These are phyloP conservation scores for Coemansia sp. DNA, from an alignment of 192 early-diverging fungal genomes.

Conservation along the genomic window DNA sequence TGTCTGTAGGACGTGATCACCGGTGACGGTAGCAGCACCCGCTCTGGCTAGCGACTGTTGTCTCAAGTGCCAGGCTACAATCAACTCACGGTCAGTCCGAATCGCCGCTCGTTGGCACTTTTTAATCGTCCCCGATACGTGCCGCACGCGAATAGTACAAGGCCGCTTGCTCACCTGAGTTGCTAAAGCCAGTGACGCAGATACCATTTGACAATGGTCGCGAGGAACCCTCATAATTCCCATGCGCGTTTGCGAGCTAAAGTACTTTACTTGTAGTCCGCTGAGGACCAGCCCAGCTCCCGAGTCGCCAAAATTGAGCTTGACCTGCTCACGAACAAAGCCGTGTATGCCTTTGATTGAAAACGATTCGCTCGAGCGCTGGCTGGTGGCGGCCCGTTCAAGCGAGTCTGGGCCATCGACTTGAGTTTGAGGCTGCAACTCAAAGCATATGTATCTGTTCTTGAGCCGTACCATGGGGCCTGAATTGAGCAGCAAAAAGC, in stretches of 20 bases:
- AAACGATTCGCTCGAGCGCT: background rate
- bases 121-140: slow-evolving; percentile 49
- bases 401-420: background rate
- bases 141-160: slow-evolving; percentile 29
- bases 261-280: slow-evolving; percentile 43
- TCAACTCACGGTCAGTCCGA: slow-evolving; percentile 32
- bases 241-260: slow-evolving; percentile 28
- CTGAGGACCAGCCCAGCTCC: slow-evolving; percentile 29
- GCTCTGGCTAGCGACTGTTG: slow-evolving; percentile 18
- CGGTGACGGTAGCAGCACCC: background rate
- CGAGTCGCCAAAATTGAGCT: slow-evolving; percentile 39
- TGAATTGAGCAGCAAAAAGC: background rate
- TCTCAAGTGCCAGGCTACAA: slow-evolving; percentile 26
- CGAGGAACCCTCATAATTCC: slow-evolving; percentile 43
- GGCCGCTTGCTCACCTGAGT: slow-evolving; percentile 21
- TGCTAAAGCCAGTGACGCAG: slow-evolving; percentile 17
- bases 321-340: slow-evolving; percentile 34
- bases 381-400: background rate
- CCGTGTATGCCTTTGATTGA: slow-evolving; percentile 10
- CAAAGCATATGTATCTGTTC: slow-evolving; percentile 51
- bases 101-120: slow-evolving; percentile 46
- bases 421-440: slow-evolving; percentile 13
- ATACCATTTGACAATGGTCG: slow-evolving; percentile 48
- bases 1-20: slow-evolving; percentile 3
- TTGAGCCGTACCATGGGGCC: slow-evolving; percentile 46